These are phyloP conservation scores for Cynara cardunculus DNA, from an alignment of 129 eudicot species.

Conservation along the genomic window DNA sequence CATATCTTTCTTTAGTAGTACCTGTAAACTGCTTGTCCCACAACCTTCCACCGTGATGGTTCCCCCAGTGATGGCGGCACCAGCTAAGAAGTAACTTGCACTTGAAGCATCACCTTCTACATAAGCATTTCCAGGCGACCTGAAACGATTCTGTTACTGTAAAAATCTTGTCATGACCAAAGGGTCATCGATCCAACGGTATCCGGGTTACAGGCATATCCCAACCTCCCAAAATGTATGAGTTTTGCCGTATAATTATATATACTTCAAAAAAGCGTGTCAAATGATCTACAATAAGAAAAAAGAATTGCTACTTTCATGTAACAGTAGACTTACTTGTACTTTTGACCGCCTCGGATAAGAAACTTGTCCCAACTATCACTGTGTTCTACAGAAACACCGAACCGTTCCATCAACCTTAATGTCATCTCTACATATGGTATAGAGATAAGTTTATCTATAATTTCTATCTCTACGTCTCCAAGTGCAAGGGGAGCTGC, in stretches of 20 bases:
- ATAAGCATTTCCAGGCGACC: constrained; percentile 95
- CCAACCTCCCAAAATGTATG: neutral
- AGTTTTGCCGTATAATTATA: neutral
- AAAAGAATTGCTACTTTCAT: neutral
- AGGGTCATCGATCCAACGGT: neutral
- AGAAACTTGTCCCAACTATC: constrained; percentile 83
- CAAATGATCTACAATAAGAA: neutral
- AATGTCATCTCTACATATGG: constrained; percentile 99
- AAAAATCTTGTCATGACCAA: neutral
- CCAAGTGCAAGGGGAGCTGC: constrained; percentile 94
- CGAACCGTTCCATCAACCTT: constrained; percentile 95
- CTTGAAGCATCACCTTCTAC: constrained; percentile 99
- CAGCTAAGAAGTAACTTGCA: constrained; percentile 98
- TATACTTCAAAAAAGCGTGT: neutral
- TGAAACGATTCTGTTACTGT: constrained; percentile 14
- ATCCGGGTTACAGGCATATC: neutral
- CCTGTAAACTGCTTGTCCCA: constrained; percentile 98
- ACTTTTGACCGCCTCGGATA: constrained; percentile 84
- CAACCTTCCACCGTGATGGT: constrained; percentile 96
- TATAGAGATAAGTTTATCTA: constrained; percentile 81
- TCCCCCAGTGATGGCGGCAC: constrained; percentile 96
- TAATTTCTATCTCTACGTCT: constrained; percentile 89
- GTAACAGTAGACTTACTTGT: constrained; percentile 64
- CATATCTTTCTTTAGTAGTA: constrained; percentile 14
- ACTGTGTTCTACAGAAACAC: constrained; percentile 76